A percentile compares a stretch with the other conserved stretches of the same genome.
Evolutionary conservation across 2,329 filamentous ascomycete species (phyloP).

Genomic region (Macrophomina phaseolina): DNA sequence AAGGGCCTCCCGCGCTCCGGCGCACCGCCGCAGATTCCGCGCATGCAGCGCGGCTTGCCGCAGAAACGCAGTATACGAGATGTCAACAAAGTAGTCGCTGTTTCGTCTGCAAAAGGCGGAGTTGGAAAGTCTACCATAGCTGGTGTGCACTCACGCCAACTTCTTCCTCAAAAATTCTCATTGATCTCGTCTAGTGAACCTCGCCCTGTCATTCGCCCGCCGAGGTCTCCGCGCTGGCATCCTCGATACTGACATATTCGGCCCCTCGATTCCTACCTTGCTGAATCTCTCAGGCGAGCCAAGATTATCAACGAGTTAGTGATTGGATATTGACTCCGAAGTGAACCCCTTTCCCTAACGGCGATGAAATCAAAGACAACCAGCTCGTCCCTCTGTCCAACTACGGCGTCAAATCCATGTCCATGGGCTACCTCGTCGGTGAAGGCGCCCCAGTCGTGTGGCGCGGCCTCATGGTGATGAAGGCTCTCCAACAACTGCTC

Average conservation of each 20-base stretch:
- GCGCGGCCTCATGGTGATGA: slow-evolving; percentile 97
- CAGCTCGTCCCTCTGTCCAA: slow-evolving; percentile 87
- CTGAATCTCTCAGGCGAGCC: slow-evolving; percentile 83
- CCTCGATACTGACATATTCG: slow-evolving; percentile 95
- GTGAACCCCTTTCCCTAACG: not conserved
- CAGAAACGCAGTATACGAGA: slow-evolving; percentile 79
- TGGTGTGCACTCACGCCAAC: slow-evolving; percentile 53
- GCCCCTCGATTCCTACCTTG: slow-evolving; percentile 89
- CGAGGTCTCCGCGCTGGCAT: slow-evolving; percentile 84
- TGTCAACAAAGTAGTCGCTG: slow-evolving; percentile 91
- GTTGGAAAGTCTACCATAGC: slow-evolving; percentile 96
- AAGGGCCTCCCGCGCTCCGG: slow-evolving; percentile 85
- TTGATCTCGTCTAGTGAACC: slow-evolving; percentile 61
- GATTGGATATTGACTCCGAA: not conserved
- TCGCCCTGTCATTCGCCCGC: slow-evolving; percentile 84
- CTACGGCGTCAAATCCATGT: slow-evolving; percentile 98
- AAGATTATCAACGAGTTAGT: slow-evolving; percentile 72
- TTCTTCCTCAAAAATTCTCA: not conserved
- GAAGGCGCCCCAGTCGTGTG: slow-evolving; percentile 86
- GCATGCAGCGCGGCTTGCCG: slow-evolving; percentile 81
- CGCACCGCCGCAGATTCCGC: slow-evolving; percentile 68
- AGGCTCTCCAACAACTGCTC: slow-evolving; percentile 91
- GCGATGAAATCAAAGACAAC: slow-evolving; percentile 60
- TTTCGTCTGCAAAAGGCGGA: slow-evolving; percentile 97
- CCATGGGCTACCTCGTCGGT: slow-evolving; percentile 90